These are phyloP conservation scores for Sarocladiaceae sp. DNA, from an alignment of 2,329 filamentous ascomycete species.

Conservation along the genomic window DNA sequence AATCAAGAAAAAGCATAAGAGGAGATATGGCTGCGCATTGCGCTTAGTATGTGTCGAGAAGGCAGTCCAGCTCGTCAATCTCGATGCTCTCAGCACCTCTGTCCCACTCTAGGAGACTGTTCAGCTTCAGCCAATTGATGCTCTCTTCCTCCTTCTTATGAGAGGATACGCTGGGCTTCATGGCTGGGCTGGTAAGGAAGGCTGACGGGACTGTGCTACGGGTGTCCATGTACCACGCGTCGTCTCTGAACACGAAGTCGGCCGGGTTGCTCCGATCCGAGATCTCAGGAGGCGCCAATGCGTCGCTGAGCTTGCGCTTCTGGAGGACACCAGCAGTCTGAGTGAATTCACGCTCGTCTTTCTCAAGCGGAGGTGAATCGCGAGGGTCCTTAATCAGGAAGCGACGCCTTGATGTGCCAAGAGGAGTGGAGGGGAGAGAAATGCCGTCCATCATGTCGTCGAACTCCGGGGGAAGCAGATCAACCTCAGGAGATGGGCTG, in stretches of 20 bases:
- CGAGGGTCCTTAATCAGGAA: slow-evolving; percentile 33
- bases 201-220: slow-evolving; percentile 28
- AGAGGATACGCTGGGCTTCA: slow-evolving; percentile 30
- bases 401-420: slow-evolving; percentile 45
- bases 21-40: slow-evolving; percentile 14
- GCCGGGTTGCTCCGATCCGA: slow-evolving; percentile 22
- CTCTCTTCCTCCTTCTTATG: slow-evolving; percentile 31
- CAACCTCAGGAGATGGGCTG: slow-evolving; percentile 88
- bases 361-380: slow-evolving; percentile 84
- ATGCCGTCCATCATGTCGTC: slow-evolving; percentile 63
- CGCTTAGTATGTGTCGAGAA: slow-evolving; percentile 69
- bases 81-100: slow-evolving; percentile 78
- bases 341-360: slow-evolving; percentile 94
- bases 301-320: slow-evolving; percentile 52
- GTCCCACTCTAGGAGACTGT: slow-evolving; percentile 48
- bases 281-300: slow-evolving; percentile 22
- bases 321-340: slow-evolving; percentile 85
- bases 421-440: slow-evolving; percentile 54
- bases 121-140: slow-evolving; percentile 34
- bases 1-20: slow-evolving; percentile 17
- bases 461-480: slow-evolving; percentile 80
- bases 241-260: slow-evolving; percentile 37
- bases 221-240: slow-evolving; percentile 48
- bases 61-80: slow-evolving; percentile 84
- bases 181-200: slow-evolving; percentile 49